Percentiles rank a stretch among this genome's conserved stretches.
These are phyloP conservation scores for Lactarius sanguifluus DNA, from an alignment of 768 basidiomycete species.

Conservation along the genomic window DNA sequence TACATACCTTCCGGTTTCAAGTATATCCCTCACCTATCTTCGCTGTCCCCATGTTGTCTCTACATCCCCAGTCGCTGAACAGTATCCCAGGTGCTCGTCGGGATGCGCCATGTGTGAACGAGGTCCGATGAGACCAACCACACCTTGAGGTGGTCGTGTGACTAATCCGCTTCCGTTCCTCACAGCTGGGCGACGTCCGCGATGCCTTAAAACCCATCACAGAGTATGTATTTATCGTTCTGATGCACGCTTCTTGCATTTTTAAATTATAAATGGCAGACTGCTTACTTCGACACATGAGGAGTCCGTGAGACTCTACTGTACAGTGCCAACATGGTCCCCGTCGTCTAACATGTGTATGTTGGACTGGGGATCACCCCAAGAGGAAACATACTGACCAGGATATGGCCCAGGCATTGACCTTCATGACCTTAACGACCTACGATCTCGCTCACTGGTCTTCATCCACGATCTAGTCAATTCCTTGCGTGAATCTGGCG, in stretches of 20 bases:
- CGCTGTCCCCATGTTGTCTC: slow-evolving; percentile 17
- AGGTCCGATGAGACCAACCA: slow-evolving; percentile 20
- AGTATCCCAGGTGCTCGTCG: neutral
- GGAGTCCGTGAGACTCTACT: slow-evolving; percentile 54
- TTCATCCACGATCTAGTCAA: slow-evolving; percentile 66
- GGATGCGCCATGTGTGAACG: slow-evolving; percentile 15
- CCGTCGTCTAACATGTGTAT: slow-evolving; percentile 57
- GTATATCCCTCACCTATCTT: neutral
- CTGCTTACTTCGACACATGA: slow-evolving; percentile 47
- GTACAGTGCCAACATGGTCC: slow-evolving; percentile 68
- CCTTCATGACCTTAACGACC: slow-evolving; percentile 66
- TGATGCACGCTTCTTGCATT: slow-evolving; percentile 2
- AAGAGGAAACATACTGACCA: slow-evolving; percentile 3
- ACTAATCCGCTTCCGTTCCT: slow-evolving; percentile 7
- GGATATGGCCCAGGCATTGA: slow-evolving; percentile 49
- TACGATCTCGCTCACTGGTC: slow-evolving; percentile 58
- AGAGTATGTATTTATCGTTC: slow-evolving; percentile 43
- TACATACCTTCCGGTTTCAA: neutral
- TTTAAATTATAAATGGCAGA: slow-evolving; percentile 36
- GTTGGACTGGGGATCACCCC: slow-evolving; percentile 29
- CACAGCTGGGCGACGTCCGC: slow-evolving; percentile 51
- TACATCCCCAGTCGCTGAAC: slow-evolving; percentile 11
- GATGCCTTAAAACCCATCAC: slow-evolving; percentile 65
- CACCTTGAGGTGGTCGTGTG: slow-evolving; percentile 16
- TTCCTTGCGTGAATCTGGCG: slow-evolving; percentile 59